phyloP scores from a whole-genome alignment of 176 grass and related monocot genomes.

The Saccharum spontaneum region DNA sequence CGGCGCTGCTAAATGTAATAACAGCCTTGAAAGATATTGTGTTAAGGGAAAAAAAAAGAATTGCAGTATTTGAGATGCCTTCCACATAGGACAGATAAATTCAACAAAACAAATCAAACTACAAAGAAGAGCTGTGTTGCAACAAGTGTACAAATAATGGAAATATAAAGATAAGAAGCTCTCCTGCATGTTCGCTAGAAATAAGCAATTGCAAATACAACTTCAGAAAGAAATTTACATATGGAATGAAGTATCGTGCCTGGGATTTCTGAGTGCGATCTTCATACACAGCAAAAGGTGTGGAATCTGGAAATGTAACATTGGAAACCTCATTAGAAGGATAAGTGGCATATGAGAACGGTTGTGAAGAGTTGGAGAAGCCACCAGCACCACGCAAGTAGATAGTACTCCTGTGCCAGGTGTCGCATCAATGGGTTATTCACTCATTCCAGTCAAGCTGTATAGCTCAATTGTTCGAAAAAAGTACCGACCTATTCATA shows the following conservation, averaged over 20 bases:
- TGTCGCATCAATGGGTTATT: background rate
- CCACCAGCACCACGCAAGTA: slow-evolving; percentile 81
- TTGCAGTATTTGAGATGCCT: too few relatives aligned
- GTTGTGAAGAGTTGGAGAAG: slow-evolving; percentile 66
- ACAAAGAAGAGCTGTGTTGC: background rate
- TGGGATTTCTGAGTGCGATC: slow-evolving; percentile 68
- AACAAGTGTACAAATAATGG: background rate
- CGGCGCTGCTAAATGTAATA: background rate
- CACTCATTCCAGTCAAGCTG: background rate
- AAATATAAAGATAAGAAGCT: slow-evolving; percentile 1
- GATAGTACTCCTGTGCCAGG: slow-evolving; percentile 56
- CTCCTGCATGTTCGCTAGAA: background rate
- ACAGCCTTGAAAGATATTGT: background rate
- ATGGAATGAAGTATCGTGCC: slow-evolving; percentile 34
- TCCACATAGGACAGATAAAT: too few relatives aligned
- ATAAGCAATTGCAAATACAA: background rate
- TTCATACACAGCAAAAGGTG: slow-evolving; percentile 62
- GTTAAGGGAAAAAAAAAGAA: too few relatives aligned
- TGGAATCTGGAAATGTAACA: slow-evolving; percentile 57
- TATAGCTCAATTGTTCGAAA: background rate
- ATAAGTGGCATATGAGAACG: slow-evolving; percentile 70
- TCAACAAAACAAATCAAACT: background rate
- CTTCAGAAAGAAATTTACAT: slow-evolving; percentile 9
- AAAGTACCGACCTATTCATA: slow-evolving; percentile 71
- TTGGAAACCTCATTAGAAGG: slow-evolving; percentile 57